Percentiles rank a stretch among this genome's conserved stretches.
Conservation (phyloP, 345 rosid genomes). For the Rhodamnia rubescens region DNA sequence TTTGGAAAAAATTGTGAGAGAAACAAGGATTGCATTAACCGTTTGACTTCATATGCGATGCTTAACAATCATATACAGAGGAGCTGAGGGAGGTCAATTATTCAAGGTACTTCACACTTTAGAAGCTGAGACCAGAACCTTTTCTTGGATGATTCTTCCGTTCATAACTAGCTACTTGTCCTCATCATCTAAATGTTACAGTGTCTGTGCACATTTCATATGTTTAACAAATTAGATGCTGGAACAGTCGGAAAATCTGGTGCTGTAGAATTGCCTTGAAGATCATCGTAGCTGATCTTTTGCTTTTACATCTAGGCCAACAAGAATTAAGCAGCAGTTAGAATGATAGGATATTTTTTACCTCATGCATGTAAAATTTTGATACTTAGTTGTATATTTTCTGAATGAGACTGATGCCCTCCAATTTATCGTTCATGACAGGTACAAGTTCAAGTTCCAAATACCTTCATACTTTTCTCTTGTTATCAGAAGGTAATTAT, state of each 20-base stretch:
- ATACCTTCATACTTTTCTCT: slow-evolving; percentile 94
- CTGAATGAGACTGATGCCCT: not conserved
- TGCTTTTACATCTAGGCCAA: not conserved
- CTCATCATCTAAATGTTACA: not conserved
- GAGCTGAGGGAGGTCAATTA: not conserved
- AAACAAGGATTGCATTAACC: not conserved
- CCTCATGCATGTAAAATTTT: not conserved
- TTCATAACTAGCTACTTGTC: not conserved
- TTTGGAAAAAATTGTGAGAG: not conserved
- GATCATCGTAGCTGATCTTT: not conserved
- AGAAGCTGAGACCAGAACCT: not conserved
- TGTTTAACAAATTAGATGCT: not conserved
- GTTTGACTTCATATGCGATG: not conserved
- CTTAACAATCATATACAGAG: not conserved
- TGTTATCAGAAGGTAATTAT: slow-evolving; percentile 73
- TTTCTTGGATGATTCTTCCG: not conserved
- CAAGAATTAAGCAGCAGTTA: not conserved
- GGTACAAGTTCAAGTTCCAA: slow-evolving; percentile 92
- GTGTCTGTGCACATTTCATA: not conserved
- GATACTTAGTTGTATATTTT: not conserved
- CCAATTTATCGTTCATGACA: slow-evolving; percentile 26
- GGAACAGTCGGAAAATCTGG: not conserved
- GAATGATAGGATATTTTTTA: not conserved
- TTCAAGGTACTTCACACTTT: not conserved
- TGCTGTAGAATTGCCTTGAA: not conserved